A percentile compares a stretch with the other conserved stretches of the same genome.
phyloP scores from a whole-genome alignment of 768 basidiomycete species.

The Rubroboletus pulcherrimus region DNA sequence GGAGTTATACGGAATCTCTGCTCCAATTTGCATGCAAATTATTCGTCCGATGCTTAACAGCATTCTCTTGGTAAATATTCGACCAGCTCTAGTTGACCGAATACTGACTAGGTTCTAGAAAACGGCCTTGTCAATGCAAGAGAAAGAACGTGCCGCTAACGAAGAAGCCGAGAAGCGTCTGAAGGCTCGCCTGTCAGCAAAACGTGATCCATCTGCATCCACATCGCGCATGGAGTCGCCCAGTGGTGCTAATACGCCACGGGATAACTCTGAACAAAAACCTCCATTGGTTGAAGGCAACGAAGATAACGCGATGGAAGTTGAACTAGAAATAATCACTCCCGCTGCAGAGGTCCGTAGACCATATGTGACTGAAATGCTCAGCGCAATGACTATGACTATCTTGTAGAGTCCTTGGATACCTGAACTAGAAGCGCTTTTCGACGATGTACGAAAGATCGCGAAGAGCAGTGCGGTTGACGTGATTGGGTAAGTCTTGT shows the following conservation, averaged over 20 bases:
- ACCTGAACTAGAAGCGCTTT: conserved; percentile 64
- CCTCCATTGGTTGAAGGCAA: conserved; percentile 29
- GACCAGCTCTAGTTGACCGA: background rate
- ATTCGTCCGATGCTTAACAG: conserved; percentile 76
- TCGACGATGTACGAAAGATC: conserved; percentile 71
- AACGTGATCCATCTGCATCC: conserved; percentile 59
- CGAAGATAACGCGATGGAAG: conserved; percentile 54
- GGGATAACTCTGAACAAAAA: conserved; percentile 26
- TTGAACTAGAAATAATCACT: conserved; percentile 35
- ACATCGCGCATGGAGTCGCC: conserved; percentile 66
- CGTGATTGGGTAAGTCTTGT: conserved; percentile 61
- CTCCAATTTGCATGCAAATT: conserved; percentile 92
- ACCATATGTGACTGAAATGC: background rate
- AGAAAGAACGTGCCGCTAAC: conserved; percentile 63
- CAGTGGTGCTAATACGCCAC: conserved; percentile 31
- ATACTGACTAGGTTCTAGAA: conserved; percentile 36
- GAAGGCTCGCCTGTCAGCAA: conserved; percentile 71
- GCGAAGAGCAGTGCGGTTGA: conserved; percentile 63
- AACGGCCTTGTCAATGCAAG: conserved; percentile 59
- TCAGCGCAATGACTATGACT: conserved; percentile 5
- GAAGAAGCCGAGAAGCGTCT: conserved; percentile 79
- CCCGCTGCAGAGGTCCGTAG: conserved; percentile 25
- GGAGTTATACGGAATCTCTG: conserved; percentile 72
- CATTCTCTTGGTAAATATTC: conserved; percentile 50
- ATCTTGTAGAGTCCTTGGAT: conserved; percentile 68